phyloP scores from a whole-genome alignment of 768 basidiomycete genomes.

The Cystofilobasidium capitatum region DNA sequence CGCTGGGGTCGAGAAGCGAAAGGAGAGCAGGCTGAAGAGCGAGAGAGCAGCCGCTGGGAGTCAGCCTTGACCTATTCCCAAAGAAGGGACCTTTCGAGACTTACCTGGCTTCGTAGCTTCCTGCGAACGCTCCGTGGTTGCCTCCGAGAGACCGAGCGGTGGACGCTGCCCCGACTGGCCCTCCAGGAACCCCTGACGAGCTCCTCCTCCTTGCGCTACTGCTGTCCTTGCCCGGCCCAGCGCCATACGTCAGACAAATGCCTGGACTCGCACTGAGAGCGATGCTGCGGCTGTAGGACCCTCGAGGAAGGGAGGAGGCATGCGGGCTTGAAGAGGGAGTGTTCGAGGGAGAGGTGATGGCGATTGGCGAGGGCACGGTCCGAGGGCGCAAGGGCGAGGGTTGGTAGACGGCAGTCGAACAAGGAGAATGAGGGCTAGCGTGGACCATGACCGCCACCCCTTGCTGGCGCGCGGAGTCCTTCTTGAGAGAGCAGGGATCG shows the following conservation, averaged over 20 bases:
- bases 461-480: no score
- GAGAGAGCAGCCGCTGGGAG: background rate
- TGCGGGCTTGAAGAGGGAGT: background rate
- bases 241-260: background rate
- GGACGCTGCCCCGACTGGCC: background rate
- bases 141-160: background rate
- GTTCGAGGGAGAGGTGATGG: background rate
- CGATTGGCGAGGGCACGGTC: background rate
- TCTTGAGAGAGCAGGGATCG: no score
- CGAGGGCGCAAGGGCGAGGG: background rate
- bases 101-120: slow-evolving; percentile 18
- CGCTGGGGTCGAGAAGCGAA: slow-evolving; percentile 18
- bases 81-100: background rate
- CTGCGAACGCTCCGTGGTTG: slow-evolving; percentile 1
- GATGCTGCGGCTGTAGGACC: background rate
- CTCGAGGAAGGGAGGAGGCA: background rate
- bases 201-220: background rate
- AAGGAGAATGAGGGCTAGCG: no score
- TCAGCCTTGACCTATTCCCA: background rate
- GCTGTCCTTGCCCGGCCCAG: background rate
- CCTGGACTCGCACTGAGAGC: background rate
- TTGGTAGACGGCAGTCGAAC: background rate
- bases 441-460: no score
- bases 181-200: background rate
- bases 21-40: slow-evolving; percentile 14